Evolutionary conservation across 148 eudicot species (phyloP).

Genomic region (Limonium bicolor): DNA sequence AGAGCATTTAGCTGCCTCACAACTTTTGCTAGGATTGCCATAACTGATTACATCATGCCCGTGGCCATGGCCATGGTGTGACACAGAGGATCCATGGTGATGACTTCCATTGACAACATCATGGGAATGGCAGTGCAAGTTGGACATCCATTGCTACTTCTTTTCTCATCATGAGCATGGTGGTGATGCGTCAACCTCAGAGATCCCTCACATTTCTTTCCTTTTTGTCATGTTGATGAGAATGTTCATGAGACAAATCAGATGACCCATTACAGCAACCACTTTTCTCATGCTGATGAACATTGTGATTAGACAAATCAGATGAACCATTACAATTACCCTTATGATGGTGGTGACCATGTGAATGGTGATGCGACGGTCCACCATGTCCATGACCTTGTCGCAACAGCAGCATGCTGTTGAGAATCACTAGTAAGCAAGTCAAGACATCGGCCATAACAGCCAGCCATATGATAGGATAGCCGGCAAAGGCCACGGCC

Average conservation of each 20-base stretch:
- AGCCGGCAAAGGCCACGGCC: conserved; percentile 58
- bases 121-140: too few species aligned
- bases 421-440: conserved; percentile 62
- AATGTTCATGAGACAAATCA: too few species aligned
- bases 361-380: conserved; percentile 9
- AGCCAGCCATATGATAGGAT: conserved; percentile 91
- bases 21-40: not conserved
- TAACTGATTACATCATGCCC: not conserved
- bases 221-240: too few species aligned
- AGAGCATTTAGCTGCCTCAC: conserved; percentile 2
- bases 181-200: too few species aligned
- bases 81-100: not conserved
- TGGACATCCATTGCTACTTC: not conserved
- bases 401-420: conserved; percentile 70
- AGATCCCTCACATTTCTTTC: too few species aligned
- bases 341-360: conserved; percentile 20
- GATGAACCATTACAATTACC: not conserved
- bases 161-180: conserved; percentile 1
- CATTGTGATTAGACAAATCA: not conserved
- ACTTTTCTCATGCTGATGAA: conserved; percentile 3
- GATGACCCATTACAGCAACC: too few species aligned
- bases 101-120: too few species aligned
- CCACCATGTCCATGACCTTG: conserved; percentile 9
- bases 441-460: conserved; percentile 72
- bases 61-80: not conserved